phyloP scores from a whole-genome alignment of 257 asterid species.

The Solanum appendiculatum region DNA sequence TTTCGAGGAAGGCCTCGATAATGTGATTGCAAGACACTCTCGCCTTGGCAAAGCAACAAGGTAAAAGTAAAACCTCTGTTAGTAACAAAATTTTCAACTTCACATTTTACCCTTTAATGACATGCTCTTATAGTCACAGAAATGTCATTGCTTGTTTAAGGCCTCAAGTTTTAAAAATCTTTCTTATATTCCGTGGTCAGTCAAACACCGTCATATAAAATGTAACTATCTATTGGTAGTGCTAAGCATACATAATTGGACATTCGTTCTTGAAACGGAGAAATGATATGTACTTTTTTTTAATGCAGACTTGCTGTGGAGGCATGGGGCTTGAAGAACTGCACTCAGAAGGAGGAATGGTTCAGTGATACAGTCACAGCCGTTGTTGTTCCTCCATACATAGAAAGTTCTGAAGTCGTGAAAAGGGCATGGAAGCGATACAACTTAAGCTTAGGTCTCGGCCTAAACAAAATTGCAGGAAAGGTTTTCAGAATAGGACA shows the following conservation, averaged over 20 bases:
- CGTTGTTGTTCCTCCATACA: slow-evolving; percentile 68
- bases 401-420: slow-evolving; percentile 73
- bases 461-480: slow-evolving; percentile 94
- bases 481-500: slow-evolving; percentile 98
- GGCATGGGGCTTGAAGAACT: slow-evolving; percentile 99
- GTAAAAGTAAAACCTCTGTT: slow-evolving; percentile 10
- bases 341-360: slow-evolving; percentile 98
- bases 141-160: not conserved
- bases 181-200: not conserved
- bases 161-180: not conserved
- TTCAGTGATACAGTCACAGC: slow-evolving; percentile 96
- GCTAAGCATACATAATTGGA: not conserved
- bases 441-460: slow-evolving; percentile 95
- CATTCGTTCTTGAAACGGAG: not conserved
- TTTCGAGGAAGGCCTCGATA: slow-evolving; percentile 96
- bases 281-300: not conserved
- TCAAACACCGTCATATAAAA: not conserved
- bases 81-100: not conserved
- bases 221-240: too few relatives aligned
- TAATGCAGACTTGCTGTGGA: slow-evolving; percentile 79
- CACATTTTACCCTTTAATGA: not conserved
- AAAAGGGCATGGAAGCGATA: slow-evolving; percentile 86
- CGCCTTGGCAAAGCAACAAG: slow-evolving; percentile 95
- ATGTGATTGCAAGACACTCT: slow-evolving; percentile 68
- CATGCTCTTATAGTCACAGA: not conserved